phyloP scores from a whole-genome alignment of 2,329 filamentous ascomycete species.

The Phoma sp. region DNA sequence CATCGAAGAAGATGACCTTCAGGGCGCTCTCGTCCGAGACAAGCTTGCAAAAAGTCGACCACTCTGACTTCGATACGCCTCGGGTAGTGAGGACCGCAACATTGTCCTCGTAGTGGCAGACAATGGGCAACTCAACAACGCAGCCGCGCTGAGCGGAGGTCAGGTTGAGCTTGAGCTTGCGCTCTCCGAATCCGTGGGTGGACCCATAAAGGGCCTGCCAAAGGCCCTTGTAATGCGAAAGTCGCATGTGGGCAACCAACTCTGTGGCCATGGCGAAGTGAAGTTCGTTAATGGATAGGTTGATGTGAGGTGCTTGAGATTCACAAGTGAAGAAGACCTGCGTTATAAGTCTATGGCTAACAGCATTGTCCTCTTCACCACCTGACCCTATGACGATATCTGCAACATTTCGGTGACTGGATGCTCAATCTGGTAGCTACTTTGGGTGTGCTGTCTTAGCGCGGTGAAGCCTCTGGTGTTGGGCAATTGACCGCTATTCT shows the following conservation, averaged over 20 bases:
- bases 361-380: background rate
- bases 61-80: constrained; percentile 11
- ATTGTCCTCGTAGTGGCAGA: constrained; percentile 17
- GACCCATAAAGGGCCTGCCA: constrained; percentile 13
- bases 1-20: constrained; percentile 14
- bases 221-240: constrained; percentile 14
- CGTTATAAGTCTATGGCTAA: constrained; percentile 4
- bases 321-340: background rate
- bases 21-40: constrained; percentile 13
- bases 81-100: background rate
- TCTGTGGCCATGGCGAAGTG: constrained; percentile 11
- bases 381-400: constrained; percentile 9
- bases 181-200: constrained; percentile 12
- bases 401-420: constrained; percentile 3
- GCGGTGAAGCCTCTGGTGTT: constrained; percentile 12
- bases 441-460: constrained; percentile 8
- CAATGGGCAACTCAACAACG: constrained; percentile 11
- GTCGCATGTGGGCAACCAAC: constrained; percentile 14
- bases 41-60: constrained; percentile 12
- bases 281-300: background rate
- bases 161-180: constrained; percentile 17
- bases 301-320: background rate
- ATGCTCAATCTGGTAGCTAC: constrained; percentile 9
- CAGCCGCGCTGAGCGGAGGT: constrained; percentile 12
- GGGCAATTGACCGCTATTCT: constrained; percentile 18